Conservation (phyloP, 1,284 basidiomycete genomes). For the Fistulina hepatica region DNA sequence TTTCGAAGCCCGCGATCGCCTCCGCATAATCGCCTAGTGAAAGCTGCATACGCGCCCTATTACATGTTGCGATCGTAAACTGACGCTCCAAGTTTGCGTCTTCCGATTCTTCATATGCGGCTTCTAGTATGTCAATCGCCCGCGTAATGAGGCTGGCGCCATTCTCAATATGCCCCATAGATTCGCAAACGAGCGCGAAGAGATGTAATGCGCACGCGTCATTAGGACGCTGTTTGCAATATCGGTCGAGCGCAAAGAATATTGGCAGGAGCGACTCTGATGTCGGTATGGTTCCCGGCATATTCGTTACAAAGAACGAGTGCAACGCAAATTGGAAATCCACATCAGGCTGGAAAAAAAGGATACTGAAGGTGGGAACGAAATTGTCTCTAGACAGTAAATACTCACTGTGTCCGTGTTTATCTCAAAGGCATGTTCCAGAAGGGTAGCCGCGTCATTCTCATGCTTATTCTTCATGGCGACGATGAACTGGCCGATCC, state of each 20-base stretch:
- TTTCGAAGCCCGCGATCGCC: conserved; percentile 65
- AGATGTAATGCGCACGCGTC: conserved; percentile 79
- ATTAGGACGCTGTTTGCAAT: conserved; percentile 54
- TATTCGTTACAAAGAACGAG: conserved; percentile 31
- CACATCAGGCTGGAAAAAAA: conserved; percentile 58
- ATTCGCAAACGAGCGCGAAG: conserved; percentile 78
- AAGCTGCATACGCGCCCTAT: conserved; percentile 71
- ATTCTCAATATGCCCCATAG: conserved; percentile 60
- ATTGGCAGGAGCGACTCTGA: conserved; percentile 50
- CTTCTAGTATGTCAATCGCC: conserved; percentile 70
- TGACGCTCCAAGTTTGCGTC: conserved; percentile 63
- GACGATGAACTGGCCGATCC: conserved; percentile 88
- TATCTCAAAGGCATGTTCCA: conserved; percentile 77
- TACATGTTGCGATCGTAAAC: conserved; percentile 77
- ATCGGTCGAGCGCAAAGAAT: conserved; percentile 76
- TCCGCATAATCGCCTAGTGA: conserved; percentile 45
- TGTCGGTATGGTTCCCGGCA: not conserved
- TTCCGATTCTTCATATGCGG: conserved; percentile 82
- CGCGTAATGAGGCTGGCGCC: conserved; percentile 51
- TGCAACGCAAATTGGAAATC: conserved; percentile 73
- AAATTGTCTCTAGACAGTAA: no score
- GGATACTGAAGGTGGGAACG: no score
- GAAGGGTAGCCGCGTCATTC: conserved; percentile 56
- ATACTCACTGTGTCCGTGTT: conserved; percentile 56
- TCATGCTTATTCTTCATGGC: conserved; percentile 59